Evolutionary conservation across 768 basidiomycete genomes (phyloP), one percentile per base, ranked within the genome.

Genomic region (Termitomyces eurrhizus): DNA sequence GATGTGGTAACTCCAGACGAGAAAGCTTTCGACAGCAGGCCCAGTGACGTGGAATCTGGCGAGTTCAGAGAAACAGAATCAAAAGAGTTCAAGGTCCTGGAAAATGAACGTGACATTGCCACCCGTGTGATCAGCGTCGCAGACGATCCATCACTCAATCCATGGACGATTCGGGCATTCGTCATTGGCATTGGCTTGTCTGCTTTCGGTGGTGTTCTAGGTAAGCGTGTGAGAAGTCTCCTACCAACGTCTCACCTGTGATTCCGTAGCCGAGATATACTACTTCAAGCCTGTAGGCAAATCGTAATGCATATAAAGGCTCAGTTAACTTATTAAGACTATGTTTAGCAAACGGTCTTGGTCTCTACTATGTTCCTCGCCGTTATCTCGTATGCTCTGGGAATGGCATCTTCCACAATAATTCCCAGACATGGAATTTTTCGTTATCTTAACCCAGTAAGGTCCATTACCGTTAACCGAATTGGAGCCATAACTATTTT

Each of bases 361-460:
- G 79, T 85, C 2, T 83, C 82, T 9, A 74, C 75, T 7, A 81
- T 84, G 82, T 83, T 84, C 67, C 69, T 83, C 29, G 80, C 78
- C 21, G 74, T 84, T 52, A 73, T 83, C 33, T 75, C 80, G 6
- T 83, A 82, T 60, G 63, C 81, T 35, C 61, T 85, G n/a, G 84
- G 83, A 18, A 74, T 76, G 58, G 67, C 69, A 0, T 73, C 79
- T 75, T 80, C 82, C 57, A 75, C 70, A 0, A 50, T 79, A n/a
- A 75, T 84, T 42, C 84, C 84, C 8, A 71, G 72, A 3, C 65
- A 59, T 11, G 81, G 83, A 4, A 45, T 73, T 21, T 74, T 84
- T 65, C 78, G 77, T 13, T 79, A 77, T 61, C 74, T 85, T 7
- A 85, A 85, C 63, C 84, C 83, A 18, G 81, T 77, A 66, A 57